These are phyloP conservation scores for Hanseniaspora meyeri DNA, from an alignment of 805 yeast genomes.

Conservation along the genomic window DNA sequence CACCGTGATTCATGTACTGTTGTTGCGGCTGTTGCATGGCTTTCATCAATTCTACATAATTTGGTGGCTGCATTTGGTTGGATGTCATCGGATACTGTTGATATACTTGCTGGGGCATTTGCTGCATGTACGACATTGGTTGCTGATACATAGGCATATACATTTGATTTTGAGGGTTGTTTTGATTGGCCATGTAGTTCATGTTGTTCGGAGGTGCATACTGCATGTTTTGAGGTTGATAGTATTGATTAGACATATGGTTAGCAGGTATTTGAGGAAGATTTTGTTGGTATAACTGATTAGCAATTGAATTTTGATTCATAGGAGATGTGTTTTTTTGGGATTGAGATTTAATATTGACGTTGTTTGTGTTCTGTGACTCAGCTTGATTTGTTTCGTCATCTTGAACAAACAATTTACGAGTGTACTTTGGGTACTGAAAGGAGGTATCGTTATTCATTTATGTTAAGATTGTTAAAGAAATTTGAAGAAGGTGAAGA, in stretches of 20 bases:
- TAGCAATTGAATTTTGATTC: constrained; percentile 4
- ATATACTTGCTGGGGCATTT: background rate
- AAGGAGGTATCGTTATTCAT: background rate
- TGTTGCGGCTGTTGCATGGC: background rate
- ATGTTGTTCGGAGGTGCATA: background rate
- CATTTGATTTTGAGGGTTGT: background rate
- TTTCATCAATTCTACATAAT: constrained; percentile 9
- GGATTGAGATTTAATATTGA: background rate
- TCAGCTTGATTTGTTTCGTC: constrained; percentile 4
- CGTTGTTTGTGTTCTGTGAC: background rate
- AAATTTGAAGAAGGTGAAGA: background rate
- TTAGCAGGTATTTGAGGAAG: background rate
- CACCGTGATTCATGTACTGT: background rate
- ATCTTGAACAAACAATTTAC: constrained; percentile 11
- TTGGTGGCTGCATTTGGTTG: background rate
- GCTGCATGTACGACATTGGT: background rate
- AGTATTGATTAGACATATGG: background rate
- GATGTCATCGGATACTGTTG: background rate
- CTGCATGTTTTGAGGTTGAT: background rate
- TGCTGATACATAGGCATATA: background rate
- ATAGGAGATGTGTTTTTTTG: background rate
- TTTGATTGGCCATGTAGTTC: background rate
- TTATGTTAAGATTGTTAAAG: background rate
- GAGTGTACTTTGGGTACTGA: constrained; percentile 12
- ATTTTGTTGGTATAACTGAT: background rate